A percentile compares a stretch with the other conserved stretches of the same genome.
Evolutionary conservation across 129 eudicot genomes (phyloP).

Genomic region (Logfia minima): DNA sequence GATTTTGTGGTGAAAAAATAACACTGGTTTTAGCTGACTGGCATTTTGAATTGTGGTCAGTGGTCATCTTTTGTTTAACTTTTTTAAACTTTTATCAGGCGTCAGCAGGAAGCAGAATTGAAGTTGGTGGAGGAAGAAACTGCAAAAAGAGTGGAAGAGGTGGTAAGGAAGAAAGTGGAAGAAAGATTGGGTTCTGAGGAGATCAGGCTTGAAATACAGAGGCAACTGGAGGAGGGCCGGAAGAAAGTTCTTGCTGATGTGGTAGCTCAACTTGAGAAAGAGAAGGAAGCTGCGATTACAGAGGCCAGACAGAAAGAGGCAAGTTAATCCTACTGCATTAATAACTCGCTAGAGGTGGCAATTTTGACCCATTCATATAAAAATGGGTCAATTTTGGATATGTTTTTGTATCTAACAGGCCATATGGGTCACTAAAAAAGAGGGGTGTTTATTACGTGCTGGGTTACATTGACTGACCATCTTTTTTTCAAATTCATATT

Average conservation of each 20-base stretch:
- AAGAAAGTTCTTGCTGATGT: constrained; percentile 71
- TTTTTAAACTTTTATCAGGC: constrained; percentile 50
- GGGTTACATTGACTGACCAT: neutral
- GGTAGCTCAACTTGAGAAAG: constrained; percentile 88
- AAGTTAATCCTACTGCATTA: constrained; percentile 11
- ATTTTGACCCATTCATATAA: neutral
- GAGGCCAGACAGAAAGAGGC: constrained; percentile 79
- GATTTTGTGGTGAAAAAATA: constrained; percentile 1
- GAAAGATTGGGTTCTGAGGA: constrained; percentile 70
- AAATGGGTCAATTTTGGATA: neutral
- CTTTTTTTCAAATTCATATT: neutral
- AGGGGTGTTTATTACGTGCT: neutral
- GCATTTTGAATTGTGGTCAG: constrained; percentile 19
- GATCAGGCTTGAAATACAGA: constrained; percentile 63
- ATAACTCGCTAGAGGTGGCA: neutral
- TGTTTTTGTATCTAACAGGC: neutral
- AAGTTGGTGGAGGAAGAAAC: constrained; percentile 94
- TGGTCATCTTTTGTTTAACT: constrained; percentile 25
- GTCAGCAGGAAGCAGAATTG: constrained; percentile 78
- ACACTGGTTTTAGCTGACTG: constrained; percentile 16
- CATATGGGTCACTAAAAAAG: neutral
- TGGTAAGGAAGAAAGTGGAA: constrained; percentile 71
- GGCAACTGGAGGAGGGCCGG: constrained; percentile 72
- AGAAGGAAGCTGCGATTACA: constrained; percentile 83
- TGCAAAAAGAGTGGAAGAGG: constrained; percentile 79